Conservation (phyloP, 2,329 filamentous ascomycete species). For the Ophiocordyceps unilateralis region DNA sequence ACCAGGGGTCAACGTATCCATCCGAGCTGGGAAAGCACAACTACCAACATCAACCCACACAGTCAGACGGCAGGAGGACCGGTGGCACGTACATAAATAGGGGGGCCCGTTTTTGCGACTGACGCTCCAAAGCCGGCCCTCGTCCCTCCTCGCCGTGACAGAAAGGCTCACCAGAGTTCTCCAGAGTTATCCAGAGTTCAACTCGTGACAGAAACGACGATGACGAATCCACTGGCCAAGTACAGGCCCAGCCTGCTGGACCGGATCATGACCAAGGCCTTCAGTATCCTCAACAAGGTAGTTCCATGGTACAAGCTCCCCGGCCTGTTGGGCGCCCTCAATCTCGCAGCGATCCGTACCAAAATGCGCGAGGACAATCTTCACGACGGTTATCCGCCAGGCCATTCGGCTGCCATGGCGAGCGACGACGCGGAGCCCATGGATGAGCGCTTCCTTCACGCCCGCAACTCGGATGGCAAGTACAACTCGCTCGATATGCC, state of each 20-base stretch:
- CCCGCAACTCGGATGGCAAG: conserved; percentile 1
- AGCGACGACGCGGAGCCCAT: not conserved
- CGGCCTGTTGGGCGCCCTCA: not conserved
- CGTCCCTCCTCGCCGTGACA: too few species aligned
- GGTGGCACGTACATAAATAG: too few species aligned
- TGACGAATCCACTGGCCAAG: not conserved
- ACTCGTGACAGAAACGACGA: not conserved
- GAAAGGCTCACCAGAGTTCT: too few species aligned
- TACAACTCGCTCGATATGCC: not conserved
- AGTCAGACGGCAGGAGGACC: too few species aligned
- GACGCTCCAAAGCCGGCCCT: too few species aligned
- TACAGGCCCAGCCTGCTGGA: not conserved
- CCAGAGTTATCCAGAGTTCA: too few species aligned
- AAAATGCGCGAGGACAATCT: not conserved
- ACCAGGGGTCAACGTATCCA: not conserved
- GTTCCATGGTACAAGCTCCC: not conserved
- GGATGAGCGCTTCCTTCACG: not conserved
- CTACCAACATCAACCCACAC: too few species aligned
- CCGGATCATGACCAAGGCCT: not conserved
- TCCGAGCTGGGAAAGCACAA: not conserved
- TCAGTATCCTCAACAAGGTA: not conserved
- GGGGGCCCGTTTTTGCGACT: not conserved
- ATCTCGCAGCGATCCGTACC: not conserved
- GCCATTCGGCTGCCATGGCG: not conserved
- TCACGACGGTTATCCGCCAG: not conserved